These are phyloP conservation scores for Tuber indicum DNA, from an alignment of 495 filamentous ascomycete genomes.

Conservation along the genomic window DNA sequence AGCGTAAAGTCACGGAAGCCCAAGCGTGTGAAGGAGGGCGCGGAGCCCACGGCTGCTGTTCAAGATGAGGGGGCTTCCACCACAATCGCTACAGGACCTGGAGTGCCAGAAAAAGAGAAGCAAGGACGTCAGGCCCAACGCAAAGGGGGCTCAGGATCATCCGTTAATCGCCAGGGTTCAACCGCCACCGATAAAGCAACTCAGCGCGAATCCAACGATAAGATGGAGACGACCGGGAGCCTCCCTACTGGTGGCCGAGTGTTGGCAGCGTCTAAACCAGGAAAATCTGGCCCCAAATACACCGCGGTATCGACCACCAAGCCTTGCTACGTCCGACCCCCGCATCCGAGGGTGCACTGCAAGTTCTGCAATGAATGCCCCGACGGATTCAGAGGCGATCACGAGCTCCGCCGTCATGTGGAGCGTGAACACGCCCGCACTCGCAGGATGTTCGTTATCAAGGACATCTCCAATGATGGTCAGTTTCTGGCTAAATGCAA, in stretches of 20 bases:
- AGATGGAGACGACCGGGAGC: neutral
- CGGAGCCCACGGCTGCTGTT: neutral
- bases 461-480: constrained; percentile 52
- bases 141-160: neutral
- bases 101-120: neutral
- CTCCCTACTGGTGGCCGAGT: constrained; percentile 1
- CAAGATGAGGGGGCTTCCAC: neutral
- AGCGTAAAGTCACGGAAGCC: constrained; percentile 24
- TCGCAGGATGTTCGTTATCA: constrained; percentile 69
- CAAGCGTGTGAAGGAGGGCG: constrained; percentile 21
- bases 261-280: constrained; percentile 27
- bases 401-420: constrained; percentile 82
- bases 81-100: neutral
- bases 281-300: constrained; percentile 24
- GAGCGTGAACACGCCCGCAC: constrained; percentile 68
- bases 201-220: neutral
- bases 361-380: constrained; percentile 65
- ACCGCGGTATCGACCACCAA: constrained; percentile 13
- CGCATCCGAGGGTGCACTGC: constrained; percentile 71
- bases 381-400: constrained; percentile 85
- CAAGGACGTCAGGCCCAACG: constrained; percentile 4
- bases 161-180: neutral
- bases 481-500: constrained; percentile 79
- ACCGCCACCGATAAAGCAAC: constrained; percentile 9
- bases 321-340: constrained; percentile 64